Base-by-base conservation (phyloP, 768 basidiomycete species). In the Mrakia gelida region DNA sequence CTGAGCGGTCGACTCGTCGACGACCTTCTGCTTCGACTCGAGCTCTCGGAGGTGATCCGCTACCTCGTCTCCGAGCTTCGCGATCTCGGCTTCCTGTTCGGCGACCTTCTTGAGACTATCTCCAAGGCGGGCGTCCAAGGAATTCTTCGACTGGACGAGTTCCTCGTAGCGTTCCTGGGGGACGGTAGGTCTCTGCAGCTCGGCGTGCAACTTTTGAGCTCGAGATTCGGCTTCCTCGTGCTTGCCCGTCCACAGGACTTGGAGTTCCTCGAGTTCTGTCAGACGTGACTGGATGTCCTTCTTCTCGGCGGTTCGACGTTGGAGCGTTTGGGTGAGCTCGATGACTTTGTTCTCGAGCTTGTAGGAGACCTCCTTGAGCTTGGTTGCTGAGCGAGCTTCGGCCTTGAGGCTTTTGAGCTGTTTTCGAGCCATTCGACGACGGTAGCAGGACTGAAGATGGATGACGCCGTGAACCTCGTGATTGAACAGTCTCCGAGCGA, bases 281-380 rank as follows among this genome's bases (percentile, higher is more conserved):
- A 98, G 87, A 81, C 90, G 90, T n/a, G 85, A 86, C 80, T 92
- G 90, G 63, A 98, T 86, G 75, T 90, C 91, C 85, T 93, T 95
- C 87, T 92, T 94, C 86, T 99, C 96, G 78, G 89, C 89, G 3
- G 91, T 95, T 68, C 96, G 91, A 82, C 88, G 91, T 85, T 98
- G 97, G 18, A 99, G 88, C 23, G 86, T 90, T 84, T 99, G 97
- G 0, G 97, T 98, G 80, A 99, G 91, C 83, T 98, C 96, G 78
- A 99, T 94, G 63, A 99, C 97, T 86, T 98, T 99, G 88, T 98
- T 99, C 86, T 99, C 97, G 76, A 99, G 88, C 81, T 90, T 90
- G 83, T 98, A 98, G 0, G 96, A 98, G 81, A 96, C 97, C 86
- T 97, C 95, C 86, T 97, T 98, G 90, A 96, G 98, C 83, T 95